Evolutionary conservation across 1,284 basidiomycete species (phyloP).

Genomic region (Mycena citricolor): DNA sequence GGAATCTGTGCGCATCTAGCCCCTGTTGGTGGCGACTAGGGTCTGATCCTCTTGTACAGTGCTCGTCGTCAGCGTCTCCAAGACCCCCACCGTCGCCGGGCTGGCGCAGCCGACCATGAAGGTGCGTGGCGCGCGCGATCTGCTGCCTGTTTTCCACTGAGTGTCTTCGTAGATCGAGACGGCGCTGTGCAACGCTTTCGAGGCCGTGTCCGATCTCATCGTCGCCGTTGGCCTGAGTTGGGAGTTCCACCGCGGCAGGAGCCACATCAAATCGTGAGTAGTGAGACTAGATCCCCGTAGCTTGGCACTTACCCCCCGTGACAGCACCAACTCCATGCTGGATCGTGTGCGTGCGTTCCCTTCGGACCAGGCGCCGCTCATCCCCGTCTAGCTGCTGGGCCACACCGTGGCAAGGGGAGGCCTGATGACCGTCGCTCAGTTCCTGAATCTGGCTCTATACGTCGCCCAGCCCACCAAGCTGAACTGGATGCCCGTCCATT

Average conservation of each 20-base stretch:
- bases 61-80: conserved; percentile 3
- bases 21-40: no score
- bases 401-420: conserved; percentile 5
- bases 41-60: conserved; percentile 1
- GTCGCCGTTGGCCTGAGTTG: conserved; percentile 1
- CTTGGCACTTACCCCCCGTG: no score
- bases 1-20: conserved; percentile 11
- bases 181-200: conserved; percentile 4
- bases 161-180: conserved; percentile 1
- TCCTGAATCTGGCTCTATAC: conserved; percentile 6
- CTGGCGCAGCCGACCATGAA: conserved; percentile 6
- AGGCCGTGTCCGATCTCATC: conserved; percentile 3
- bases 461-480: conserved; percentile 7
- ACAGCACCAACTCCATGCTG: conserved; percentile 6
- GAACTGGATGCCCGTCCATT: conserved; percentile 12
- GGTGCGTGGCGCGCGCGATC: no score
- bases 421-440: conserved; percentile 8
- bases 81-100: neutral
- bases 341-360: neutral
- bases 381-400: conserved; percentile 1
- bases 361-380: neutral
- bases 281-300: no score
- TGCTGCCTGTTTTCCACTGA: neutral
- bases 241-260: neutral
- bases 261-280: no score